Conservation (phyloP, 306 rosid species). For the Cicer arietinum region DNA sequence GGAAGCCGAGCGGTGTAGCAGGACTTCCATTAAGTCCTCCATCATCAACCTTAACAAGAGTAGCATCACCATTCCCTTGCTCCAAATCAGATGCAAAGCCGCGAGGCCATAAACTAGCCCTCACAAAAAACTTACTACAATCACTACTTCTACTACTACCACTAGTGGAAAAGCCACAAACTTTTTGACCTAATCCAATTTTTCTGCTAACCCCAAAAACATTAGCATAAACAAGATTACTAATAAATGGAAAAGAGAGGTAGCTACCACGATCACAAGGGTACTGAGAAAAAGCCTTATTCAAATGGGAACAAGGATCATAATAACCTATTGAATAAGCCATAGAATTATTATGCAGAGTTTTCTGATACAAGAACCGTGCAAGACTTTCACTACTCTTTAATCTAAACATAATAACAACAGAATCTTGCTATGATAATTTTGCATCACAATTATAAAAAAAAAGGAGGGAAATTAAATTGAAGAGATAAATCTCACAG, state of each 20-base stretch:
- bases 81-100: constrained; percentile 54
- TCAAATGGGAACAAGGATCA: constrained; percentile 50
- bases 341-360: constrained; percentile 43
- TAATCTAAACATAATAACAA: constrained; percentile 56
- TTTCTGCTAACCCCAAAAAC: constrained; percentile 42
- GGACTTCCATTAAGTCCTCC: constrained; percentile 46
- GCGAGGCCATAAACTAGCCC: constrained; percentile 50
- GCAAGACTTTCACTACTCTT: constrained; percentile 43
- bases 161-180: constrained; percentile 55
- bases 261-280: not conserved
- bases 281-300: constrained; percentile 41
- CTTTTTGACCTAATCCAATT: constrained; percentile 32
- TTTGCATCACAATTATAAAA: constrained; percentile 44
- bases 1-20: constrained; percentile 45
- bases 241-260: too few relatives aligned
- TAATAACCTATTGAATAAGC: constrained; percentile 47
- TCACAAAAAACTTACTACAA: constrained; percentile 44
- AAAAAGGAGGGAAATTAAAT: not conserved
- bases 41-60: constrained; percentile 18
- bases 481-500: constrained; percentile 28
- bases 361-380: constrained; percentile 47
- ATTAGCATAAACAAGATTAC: constrained; percentile 33
- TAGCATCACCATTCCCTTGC: constrained; percentile 44
- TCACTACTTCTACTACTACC: not conserved
- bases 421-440: constrained; percentile 39